phyloP scores from a whole-genome alignment of 345 rosid genomes.

The Microthlaspi erraticum region DNA sequence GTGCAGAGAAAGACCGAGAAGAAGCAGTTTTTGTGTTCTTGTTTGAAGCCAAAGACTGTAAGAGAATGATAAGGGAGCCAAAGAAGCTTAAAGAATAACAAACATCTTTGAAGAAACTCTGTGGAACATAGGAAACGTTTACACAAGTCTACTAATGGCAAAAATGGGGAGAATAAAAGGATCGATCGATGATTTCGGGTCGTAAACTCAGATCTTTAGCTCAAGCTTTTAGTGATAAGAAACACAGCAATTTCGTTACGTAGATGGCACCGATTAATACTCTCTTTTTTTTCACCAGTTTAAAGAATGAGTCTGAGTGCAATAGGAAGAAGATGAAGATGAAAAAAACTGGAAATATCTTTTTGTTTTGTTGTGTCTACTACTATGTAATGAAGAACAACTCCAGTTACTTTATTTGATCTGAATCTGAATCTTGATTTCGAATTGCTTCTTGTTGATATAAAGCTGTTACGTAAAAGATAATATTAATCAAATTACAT shows the following conservation, averaged over 20 bases:
- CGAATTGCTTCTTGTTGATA: not conserved
- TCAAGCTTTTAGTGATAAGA: conserved; percentile 35
- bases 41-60: conserved; percentile 40
- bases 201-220: conserved; percentile 7
- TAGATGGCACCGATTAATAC: conserved; percentile 37
- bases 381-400: conserved; percentile 35
- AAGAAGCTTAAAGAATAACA: conserved; percentile 6
- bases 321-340: conserved; percentile 15
- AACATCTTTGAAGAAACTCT: conserved; percentile 22
- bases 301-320: conserved; percentile 36
- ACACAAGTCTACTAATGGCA: conserved; percentile 20
- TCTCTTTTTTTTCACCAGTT: conserved; percentile 28
- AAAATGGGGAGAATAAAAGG: conserved; percentile 29
- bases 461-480: conserved; percentile 21
- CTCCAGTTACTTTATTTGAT: conserved; percentile 28
- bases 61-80: conserved; percentile 27
- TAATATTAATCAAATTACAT: conserved; percentile 6
- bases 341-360: conserved; percentile 25
- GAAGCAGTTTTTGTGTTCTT: conserved; percentile 37
- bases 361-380: conserved; percentile 30
- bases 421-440: conserved; percentile 10
- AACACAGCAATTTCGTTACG: conserved; percentile 14
- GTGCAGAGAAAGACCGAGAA: conserved; percentile 31
- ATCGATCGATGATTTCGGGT: conserved; percentile 24
- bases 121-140: not conserved